These are phyloP conservation scores for Podila verticillata DNA, from an alignment of 192 early-diverging fungal species.

Conservation along the genomic window DNA sequence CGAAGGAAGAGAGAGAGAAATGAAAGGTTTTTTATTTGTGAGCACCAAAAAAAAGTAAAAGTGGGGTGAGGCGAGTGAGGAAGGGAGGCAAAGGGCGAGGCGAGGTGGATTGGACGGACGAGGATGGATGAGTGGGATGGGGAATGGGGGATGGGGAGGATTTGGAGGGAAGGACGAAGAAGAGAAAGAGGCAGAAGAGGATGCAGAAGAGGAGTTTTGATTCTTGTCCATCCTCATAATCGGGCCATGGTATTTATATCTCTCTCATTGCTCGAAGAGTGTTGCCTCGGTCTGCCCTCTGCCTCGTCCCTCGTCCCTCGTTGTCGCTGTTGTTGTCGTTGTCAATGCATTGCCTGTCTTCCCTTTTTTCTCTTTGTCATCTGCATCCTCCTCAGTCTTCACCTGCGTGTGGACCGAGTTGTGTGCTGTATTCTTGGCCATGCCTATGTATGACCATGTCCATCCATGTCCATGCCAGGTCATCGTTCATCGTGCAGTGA, in stretches of 20 bases:
- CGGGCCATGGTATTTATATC: not conserved
- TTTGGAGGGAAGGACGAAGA: not conserved
- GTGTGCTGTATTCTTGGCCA: too few relatives aligned
- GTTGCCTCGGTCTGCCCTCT: not conserved
- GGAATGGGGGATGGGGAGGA: not conserved
- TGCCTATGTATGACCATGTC: too few relatives aligned
- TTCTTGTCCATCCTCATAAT: not conserved
- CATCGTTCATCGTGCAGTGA: too few relatives aligned
- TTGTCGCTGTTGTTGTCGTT: too few relatives aligned
- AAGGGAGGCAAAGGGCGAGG: not conserved
- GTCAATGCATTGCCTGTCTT: not conserved
- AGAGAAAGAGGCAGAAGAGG: not conserved
- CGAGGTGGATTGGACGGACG: not conserved
- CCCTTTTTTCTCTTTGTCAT: not conserved
- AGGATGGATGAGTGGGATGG: not conserved
- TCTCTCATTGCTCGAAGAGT: not conserved
- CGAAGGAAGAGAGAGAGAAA: conserved; percentile 3
- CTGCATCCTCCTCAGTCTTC: too few relatives aligned
- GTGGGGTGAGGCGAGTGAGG: not conserved
- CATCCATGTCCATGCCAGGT: too few relatives aligned
- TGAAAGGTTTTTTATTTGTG: conserved; percentile 1
- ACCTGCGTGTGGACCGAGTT: too few relatives aligned
- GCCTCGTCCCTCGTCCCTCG: too few relatives aligned
- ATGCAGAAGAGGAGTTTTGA: not conserved
- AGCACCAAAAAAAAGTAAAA: conserved; percentile 2